phyloP scores from a whole-genome alignment of 345 rosid species.

The Salix caprea region DNA sequence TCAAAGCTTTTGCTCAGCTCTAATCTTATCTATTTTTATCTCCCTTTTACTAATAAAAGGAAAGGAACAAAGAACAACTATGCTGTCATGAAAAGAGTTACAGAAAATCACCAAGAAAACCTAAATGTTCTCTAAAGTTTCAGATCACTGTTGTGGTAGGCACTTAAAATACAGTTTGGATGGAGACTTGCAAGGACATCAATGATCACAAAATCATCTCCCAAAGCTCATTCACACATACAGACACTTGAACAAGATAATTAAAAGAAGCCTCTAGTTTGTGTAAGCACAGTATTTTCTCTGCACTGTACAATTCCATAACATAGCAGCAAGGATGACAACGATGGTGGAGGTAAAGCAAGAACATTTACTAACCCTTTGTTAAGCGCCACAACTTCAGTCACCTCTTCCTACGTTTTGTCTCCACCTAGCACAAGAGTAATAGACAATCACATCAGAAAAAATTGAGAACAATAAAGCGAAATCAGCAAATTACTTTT shows the following conservation, averaged over 20 bases:
- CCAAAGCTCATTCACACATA: slow-evolving; percentile 19
- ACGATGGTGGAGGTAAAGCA: slow-evolving; percentile 20
- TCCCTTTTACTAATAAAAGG: neutral
- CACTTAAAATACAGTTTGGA: neutral
- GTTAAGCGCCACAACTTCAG: neutral
- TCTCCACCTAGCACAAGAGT: slow-evolving; percentile 47
- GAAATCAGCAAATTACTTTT: neutral
- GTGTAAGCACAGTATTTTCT: slow-evolving; percentile 30
- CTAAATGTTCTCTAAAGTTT: slow-evolving; percentile 2
- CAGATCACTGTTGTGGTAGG: neutral
- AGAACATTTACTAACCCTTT: slow-evolving; percentile 30
- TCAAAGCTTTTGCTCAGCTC: neutral
- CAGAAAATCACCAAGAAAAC: neutral
- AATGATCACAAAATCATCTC: slow-evolving; percentile 9
- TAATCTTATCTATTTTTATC: no score
- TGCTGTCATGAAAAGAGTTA: neutral
- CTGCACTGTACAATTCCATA: slow-evolving; percentile 44
- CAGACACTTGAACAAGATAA: slow-evolving; percentile 10
- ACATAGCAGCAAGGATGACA: neutral
- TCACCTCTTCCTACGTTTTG: slow-evolving; percentile 68
- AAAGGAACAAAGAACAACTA: neutral
- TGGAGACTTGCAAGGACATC: slow-evolving; percentile 8
- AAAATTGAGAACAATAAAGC: neutral
- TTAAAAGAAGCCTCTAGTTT: slow-evolving; percentile 16
- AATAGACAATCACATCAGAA: neutral